Evolutionary conservation across 768 basidiomycete genomes (phyloP), one percentile per base, ranked within the genome.

Genomic region (Naematelia encephala): DNA sequence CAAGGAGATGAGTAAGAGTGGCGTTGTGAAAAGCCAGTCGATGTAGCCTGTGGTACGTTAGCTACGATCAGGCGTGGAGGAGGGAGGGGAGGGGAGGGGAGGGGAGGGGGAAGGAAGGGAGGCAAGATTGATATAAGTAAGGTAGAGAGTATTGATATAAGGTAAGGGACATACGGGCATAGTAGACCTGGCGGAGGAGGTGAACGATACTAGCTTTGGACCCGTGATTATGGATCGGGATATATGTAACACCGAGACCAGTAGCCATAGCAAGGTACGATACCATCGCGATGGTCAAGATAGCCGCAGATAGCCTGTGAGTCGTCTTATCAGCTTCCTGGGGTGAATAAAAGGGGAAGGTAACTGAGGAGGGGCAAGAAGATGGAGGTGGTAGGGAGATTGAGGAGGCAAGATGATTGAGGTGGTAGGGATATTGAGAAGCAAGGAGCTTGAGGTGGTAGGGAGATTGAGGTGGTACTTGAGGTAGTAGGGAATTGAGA

Each of bases 191-290:
- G 48, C 75, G 53, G 57, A 67, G 52, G 47, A 64, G 54, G 30
- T 62, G 63, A 51, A 60, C 47, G 25, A 62, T 44, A 16, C 61
- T 59, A 5, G 51, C 62, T 19, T 63, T 61, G 27, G 29, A 46
- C 14, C 64, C 67, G 60, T 67, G 60, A 42, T 57, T 54, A 57
- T 70, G 66, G 44, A 65, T 60, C 2, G 67, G 67, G 27, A 74
- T 62, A 58, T 63, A 64, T 21, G 60, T 43, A 30, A 70, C 54
- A 23, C 75, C 75, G 30, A 70, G 57, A 14, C 69, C 72, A 27
- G 67, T 68, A 21, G 75, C 68, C 73, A 74, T 75, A 59, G 69
- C 70, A 28, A 75, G 57, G 65, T 77, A 77, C n/a, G 70, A 69
- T 27, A 75, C 56, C 67, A 71, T 71, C 11, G 74, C 72, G 45